Conservation (phyloP, 2,329 filamentous ascomycete species). For the Epichloe gansuensis region DNA sequence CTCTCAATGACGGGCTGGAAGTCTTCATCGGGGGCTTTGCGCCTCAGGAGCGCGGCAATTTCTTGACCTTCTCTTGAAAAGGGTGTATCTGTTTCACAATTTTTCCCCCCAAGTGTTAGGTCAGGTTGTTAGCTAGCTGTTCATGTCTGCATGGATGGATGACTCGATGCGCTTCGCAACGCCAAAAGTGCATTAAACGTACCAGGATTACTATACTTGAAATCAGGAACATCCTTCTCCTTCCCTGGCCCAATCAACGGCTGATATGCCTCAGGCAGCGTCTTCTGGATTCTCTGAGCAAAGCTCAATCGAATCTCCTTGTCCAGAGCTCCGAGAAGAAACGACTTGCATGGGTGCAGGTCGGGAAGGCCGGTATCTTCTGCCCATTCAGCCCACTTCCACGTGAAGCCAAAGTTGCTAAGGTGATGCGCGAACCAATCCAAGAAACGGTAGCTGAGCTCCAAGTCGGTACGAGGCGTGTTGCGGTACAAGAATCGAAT, state of each 20-base stretch:
- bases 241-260: conserved; percentile 71
- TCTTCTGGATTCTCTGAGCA: conserved; percentile 89
- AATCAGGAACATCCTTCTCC: conserved; percentile 90
- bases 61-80: conserved; percentile 78
- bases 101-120: too few relatives aligned
- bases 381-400: conserved; percentile 98
- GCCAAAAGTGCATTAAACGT: conserved; percentile 21
- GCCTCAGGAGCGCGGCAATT: conserved; percentile 63
- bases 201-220: conserved; percentile 75
- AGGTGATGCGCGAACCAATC: conserved; percentile 98
- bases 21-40: conserved; percentile 75
- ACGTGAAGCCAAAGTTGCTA: conserved; percentile 97
- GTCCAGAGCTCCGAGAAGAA: conserved; percentile 80
- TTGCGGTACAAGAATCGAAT: conserved; percentile 86
- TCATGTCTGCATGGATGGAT: too few relatives aligned
- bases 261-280: conserved; percentile 73
- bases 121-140: too few relatives aligned
- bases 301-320: conserved; percentile 97
- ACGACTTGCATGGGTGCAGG: conserved; percentile 80
- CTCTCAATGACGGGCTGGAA: conserved; percentile 69
- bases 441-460: conserved; percentile 75
- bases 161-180: too few relatives aligned
- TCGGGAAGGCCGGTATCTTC: conserved; percentile 68
- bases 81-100: conserved; percentile 45
- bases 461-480: conserved; percentile 70